phyloP scores from a whole-genome alignment of 805 yeast species.

The Ogataea naganishii region DNA sequence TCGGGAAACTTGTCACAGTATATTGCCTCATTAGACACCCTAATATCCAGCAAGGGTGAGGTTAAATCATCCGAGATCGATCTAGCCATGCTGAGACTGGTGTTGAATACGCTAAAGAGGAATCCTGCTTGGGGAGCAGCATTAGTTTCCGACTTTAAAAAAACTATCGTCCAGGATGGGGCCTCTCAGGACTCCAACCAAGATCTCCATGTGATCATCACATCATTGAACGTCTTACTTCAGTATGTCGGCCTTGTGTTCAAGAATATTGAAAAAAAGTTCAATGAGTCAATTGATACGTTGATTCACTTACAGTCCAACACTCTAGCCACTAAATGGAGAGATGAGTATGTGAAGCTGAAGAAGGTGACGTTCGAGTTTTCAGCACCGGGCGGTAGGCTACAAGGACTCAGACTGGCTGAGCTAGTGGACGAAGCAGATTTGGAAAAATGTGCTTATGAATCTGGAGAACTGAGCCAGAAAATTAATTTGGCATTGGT shows the following conservation, averaged over 20 bases:
- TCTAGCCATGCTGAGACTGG: conserved; percentile 24
- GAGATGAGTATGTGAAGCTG: conserved; percentile 20
- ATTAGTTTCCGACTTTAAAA: conserved; percentile 24
- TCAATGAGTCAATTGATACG: conserved; percentile 26
- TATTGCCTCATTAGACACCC: conserved; percentile 9
- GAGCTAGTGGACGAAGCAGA: conserved; percentile 23
- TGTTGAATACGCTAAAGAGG: conserved; percentile 29
- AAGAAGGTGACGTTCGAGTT: conserved; percentile 17
- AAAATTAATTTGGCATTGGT: conserved; percentile 14
- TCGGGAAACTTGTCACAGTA: conserved; percentile 12
- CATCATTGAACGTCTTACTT: conserved; percentile 38
- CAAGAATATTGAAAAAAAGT: conserved; percentile 29
- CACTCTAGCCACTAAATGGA: conserved; percentile 35
- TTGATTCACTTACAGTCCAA: conserved; percentile 30
- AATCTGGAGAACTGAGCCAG: conserved; percentile 14
- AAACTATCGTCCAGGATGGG: conserved; percentile 15
- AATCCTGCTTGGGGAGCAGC: conserved; percentile 31
- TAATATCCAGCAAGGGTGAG: conserved; percentile 7
- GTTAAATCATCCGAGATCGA: conserved; percentile 21
- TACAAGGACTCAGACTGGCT: conserved; percentile 17
- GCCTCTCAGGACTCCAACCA: conserved; percentile 13
- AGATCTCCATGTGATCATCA: conserved; percentile 37
- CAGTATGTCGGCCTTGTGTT: conserved; percentile 42
- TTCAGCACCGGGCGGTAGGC: conserved; percentile 6
- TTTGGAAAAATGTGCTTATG: conserved; percentile 24